Base-by-base conservation (phyloP, 78 protist species). In the Dictyostelium brefeldianum region DNA sequence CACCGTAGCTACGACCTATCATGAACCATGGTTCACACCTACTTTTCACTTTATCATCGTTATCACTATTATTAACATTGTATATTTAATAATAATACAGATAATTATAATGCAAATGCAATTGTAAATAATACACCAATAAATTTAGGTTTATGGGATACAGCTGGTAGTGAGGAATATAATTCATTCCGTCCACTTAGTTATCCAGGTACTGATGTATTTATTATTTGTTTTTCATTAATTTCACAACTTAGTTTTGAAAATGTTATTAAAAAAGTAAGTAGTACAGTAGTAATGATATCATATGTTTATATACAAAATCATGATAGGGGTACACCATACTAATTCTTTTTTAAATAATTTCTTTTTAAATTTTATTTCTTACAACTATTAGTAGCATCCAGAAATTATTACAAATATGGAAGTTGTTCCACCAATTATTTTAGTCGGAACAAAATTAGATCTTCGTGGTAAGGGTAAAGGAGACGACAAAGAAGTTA, bases 391-490 rank as follows among this genome's bases (percentile, higher is more conserved):
- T 43, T n/a, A 91, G 95, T 91, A 91, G 95, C 62, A 59, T 31
- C 81, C 90, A 47, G 95, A 91, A 29, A 91, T 91, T 80, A 70
- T 25, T 27, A 48, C 7, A 71, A 79, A 54, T 84, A 64, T 81
- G 78, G 85, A 78, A 17, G 31, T 29, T 47, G 51, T 83, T 4
- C 85, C 87, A 14, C 98, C 98, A 11, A 96, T 97, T 57, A 87
- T 98, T 20, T 95, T 98, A 12, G 99, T 97, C 3, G 99, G 98
- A 22, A 97, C 98, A 29, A 98, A 97, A 89, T 36, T 70, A 15
- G 99, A 98, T 85, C 74, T 98, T 22, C 46, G 91, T 41, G 64
- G 69, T 14, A 85, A 93, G 43, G 83, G 69, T 25, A 82, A 79
- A 46, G 56, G 62, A 18, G 36, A 69, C 4, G 92, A 85, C 29